Evolutionary conservation across 768 basidiomycete genomes (phyloP).

Genomic region (Trametes gibbosa): DNA sequence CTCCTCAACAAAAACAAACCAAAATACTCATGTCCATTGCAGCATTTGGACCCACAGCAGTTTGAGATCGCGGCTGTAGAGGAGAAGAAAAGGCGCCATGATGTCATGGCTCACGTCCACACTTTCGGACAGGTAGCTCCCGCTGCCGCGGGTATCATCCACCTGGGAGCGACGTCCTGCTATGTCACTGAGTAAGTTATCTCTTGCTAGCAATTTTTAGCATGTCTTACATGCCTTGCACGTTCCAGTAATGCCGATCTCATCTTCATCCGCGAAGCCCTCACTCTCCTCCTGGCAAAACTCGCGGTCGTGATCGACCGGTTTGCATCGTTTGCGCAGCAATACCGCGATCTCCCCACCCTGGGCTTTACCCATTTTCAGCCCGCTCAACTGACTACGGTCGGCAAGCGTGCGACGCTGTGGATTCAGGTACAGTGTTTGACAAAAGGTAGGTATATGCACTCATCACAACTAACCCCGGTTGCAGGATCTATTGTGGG

Average conservation of each 20-base stretch:
- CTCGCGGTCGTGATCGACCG: slow-evolving; percentile 90
- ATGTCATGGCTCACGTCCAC: slow-evolving; percentile 99
- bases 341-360: slow-evolving; percentile 87
- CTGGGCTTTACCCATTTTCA: slow-evolving; percentile 99
- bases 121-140: slow-evolving; percentile 94
- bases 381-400: slow-evolving; percentile 96
- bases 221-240: neutral
- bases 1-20: neutral
- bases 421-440: slow-evolving; percentile 78
- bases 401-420: slow-evolving; percentile 93
- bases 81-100: slow-evolving; percentile 96
- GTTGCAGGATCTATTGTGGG: slow-evolving; percentile 87
- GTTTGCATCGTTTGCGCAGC: slow-evolving; percentile 76
- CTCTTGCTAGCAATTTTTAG: neutral
- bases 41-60: slow-evolving; percentile 86
- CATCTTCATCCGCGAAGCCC: slow-evolving; percentile 89
- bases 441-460: neutral
- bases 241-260: slow-evolving; percentile 87
- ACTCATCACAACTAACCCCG: neutral
- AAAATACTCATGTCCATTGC: neutral
- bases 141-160: slow-evolving; percentile 93
- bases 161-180: slow-evolving; percentile 96
- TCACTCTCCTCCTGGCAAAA: slow-evolving; percentile 81
- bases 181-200: slow-evolving; percentile 90
- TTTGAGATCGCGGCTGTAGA: slow-evolving; percentile 90